phyloP scores from a whole-genome alignment of 176 grass and related monocot species.

The Themeda triandra region DNA sequence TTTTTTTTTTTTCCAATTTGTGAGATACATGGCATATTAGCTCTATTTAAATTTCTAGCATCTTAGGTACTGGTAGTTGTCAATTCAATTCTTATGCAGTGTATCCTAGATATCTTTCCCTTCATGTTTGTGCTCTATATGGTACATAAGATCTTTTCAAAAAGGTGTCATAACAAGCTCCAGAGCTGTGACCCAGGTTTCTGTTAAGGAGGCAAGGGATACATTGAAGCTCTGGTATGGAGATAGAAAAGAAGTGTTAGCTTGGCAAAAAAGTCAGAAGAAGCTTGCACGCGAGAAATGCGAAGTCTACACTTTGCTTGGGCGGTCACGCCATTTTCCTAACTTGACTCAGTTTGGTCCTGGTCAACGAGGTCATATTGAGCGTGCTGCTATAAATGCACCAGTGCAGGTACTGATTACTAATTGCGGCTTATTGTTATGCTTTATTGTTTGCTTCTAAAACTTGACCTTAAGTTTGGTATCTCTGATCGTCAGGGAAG shows the following conservation, averaged over 20 bases:
- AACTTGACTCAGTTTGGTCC: slow-evolving; percentile 34
- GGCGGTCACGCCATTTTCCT: slow-evolving; percentile 77
- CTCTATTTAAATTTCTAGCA: not conserved
- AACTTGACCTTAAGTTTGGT: not conserved
- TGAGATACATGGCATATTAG: not conserved
- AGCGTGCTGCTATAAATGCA: slow-evolving; percentile 91
- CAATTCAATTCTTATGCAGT: not conserved
- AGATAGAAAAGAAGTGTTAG: slow-evolving; percentile 74
- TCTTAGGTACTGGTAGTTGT: not conserved
- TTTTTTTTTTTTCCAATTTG: not conserved
- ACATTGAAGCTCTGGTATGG: slow-evolving; percentile 79
- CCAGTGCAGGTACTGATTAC: slow-evolving; percentile 75
- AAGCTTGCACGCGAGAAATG: slow-evolving; percentile 33
- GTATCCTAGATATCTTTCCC: not conserved
- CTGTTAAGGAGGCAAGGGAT: slow-evolving; percentile 71
- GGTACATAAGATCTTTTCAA: not conserved
- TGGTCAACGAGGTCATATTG: slow-evolving; percentile 63
- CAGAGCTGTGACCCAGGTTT: slow-evolving; percentile 58
- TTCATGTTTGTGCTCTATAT: not conserved
- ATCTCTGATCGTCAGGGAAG: slow-evolving; percentile 64
- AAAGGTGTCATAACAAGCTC: not conserved
- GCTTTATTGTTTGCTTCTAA: not conserved
- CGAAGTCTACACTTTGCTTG: slow-evolving; percentile 76
- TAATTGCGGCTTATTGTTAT: slow-evolving; percentile 18
- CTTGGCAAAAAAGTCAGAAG: slow-evolving; percentile 76